A percentile compares a stretch with the other conserved stretches of the same genome.
These are phyloP conservation scores for Cornus kousa DNA, from an alignment of 148 eudicot genomes.

Conservation along the genomic window DNA sequence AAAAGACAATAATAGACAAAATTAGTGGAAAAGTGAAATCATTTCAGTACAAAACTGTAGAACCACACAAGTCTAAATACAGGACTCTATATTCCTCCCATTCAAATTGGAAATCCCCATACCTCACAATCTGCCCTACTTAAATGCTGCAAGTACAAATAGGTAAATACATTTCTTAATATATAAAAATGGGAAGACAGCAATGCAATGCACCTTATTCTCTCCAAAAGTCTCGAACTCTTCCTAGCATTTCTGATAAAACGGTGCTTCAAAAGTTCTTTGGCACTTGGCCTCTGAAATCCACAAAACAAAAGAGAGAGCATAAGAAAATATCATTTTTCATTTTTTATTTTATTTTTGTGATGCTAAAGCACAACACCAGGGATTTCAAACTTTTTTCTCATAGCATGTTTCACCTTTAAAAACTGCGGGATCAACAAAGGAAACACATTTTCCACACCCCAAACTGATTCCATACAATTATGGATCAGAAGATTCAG, in stretches of 20 bases:
- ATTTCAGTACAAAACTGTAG: too few relatives aligned
- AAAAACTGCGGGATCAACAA: background rate
- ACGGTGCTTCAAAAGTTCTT: slow-evolving; percentile 86
- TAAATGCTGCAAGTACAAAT: background rate
- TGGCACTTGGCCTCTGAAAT: slow-evolving; percentile 92
- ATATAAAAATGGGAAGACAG: background rate
- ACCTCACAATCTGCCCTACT: background rate
- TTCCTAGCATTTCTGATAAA: slow-evolving; percentile 83
- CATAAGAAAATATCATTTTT: too few relatives aligned
- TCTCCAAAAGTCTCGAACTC: slow-evolving; percentile 87
- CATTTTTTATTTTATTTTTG: too few relatives aligned
- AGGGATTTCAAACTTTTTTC: background rate
- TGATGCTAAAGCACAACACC: background rate
- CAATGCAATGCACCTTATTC: slow-evolving; percentile 61
- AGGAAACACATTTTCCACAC: background rate
- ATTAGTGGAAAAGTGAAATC: too few relatives aligned
- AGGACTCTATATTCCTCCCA: too few relatives aligned
- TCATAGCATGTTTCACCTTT: background rate
- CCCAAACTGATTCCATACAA: background rate
- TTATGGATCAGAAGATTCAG: background rate
- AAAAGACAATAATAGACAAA: too few relatives aligned
- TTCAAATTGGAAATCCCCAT: too few relatives aligned
- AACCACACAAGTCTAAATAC: too few relatives aligned
- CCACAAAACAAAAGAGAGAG: slow-evolving; percentile 1
- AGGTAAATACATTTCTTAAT: background rate